A percentile compares a stretch with the other conserved stretches of the same genome.
Conservation (phyloP, 78 protist genomes). For the Dictyostelium capitatum region DNA sequence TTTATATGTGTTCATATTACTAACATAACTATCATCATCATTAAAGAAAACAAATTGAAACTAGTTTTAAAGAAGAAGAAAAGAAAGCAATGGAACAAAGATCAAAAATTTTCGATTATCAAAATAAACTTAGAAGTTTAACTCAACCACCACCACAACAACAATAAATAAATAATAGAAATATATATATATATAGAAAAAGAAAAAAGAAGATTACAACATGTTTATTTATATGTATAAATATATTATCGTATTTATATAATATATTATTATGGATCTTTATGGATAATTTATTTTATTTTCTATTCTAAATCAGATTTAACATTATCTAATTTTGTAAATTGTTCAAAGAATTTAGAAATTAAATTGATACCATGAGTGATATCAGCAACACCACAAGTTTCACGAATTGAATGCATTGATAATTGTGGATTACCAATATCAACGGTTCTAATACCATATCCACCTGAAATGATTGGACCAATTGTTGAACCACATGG, state of each 20-base stretch:
- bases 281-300: background rate
- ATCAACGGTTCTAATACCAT: constrained; percentile 93
- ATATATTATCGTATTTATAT: too few species aligned
- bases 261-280: too few species aligned
- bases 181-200: background rate
- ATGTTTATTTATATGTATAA: too few species aligned
- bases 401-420: constrained; percentile 96
- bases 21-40: background rate
- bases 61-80: constrained; percentile 66
- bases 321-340: constrained; percentile 41
- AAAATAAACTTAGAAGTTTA: constrained; percentile 40
- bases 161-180: constrained; percentile 9
- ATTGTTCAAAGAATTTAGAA: constrained; percentile 76
- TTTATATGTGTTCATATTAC: too few species aligned
- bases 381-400: constrained; percentile 84
- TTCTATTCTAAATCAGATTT: constrained; percentile 53
- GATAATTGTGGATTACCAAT: constrained; percentile 95
- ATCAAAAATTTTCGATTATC: constrained; percentile 46
- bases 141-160: constrained; percentile 48
- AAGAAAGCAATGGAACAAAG: constrained; percentile 71
- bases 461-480: constrained; percentile 84
- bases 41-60: constrained; percentile 57
- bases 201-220: background rate
- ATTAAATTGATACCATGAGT: constrained; percentile 58
- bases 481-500: constrained; percentile 97